These are phyloP conservation scores for Thermomucor indicae-seudaticae DNA, from an alignment of 371 early-diverging fungal genomes.

Conservation along the genomic window DNA sequence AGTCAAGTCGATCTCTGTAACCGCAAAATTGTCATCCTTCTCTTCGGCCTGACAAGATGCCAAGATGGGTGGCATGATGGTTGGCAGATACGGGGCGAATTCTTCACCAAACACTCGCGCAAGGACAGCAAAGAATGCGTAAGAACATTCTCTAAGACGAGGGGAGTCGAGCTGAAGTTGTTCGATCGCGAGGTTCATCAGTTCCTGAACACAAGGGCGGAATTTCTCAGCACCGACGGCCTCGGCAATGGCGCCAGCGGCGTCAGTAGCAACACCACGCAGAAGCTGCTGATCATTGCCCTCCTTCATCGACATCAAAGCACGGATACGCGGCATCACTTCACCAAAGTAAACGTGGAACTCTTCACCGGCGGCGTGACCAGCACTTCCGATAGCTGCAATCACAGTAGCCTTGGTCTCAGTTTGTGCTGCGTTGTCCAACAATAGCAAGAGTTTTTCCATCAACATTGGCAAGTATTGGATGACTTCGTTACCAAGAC, in stretches of 20 bases:
- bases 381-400: slow-evolving; percentile 86
- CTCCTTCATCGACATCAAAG: slow-evolving; percentile 66
- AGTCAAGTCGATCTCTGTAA: slow-evolving; percentile 45
- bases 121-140: slow-evolving; percentile 80
- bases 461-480: slow-evolving; percentile 79
- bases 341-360: slow-evolving; percentile 80
- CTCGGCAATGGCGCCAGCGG: slow-evolving; percentile 81
- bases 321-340: slow-evolving; percentile 66
- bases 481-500: slow-evolving; percentile 73
- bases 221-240: slow-evolving; percentile 84
- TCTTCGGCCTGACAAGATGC: slow-evolving; percentile 75
- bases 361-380: slow-evolving; percentile 73
- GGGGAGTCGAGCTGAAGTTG: slow-evolving; percentile 70
- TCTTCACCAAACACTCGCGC: slow-evolving; percentile 81
- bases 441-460: slow-evolving; percentile 68
- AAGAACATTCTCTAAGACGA: slow-evolving; percentile 81
- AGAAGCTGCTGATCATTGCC: slow-evolving; percentile 67
- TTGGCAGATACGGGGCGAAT: slow-evolving; percentile 71
- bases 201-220: slow-evolving; percentile 67
- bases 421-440: slow-evolving; percentile 56
- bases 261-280: slow-evolving; percentile 85
- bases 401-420: slow-evolving; percentile 72
- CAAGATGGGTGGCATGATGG: slow-evolving; percentile 74
- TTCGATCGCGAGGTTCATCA: slow-evolving; percentile 76
- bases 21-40: slow-evolving; percentile 39